phyloP scores from a whole-genome alignment of 2,329 filamentous ascomycete genomes.

The Stemphylium beticola region DNA sequence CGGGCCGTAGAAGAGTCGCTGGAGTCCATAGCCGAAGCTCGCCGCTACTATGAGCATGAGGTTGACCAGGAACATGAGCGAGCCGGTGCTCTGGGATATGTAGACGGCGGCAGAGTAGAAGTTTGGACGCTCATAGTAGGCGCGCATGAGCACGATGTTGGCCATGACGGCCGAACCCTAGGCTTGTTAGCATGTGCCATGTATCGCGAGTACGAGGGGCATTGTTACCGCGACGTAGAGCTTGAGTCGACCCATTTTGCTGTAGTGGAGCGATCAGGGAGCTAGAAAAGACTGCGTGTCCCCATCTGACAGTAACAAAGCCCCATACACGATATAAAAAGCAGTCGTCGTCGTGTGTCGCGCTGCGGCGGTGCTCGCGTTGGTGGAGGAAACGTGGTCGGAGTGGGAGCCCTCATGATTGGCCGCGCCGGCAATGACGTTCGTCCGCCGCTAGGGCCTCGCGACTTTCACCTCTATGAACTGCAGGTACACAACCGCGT shows the following conservation, averaged over 20 bases:
- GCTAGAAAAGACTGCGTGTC: conserved; percentile 15
- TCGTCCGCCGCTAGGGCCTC: conserved; percentile 1
- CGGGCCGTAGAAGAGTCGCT: conserved; percentile 87
- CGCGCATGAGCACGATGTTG: conserved; percentile 81
- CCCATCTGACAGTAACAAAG: conserved; percentile 19
- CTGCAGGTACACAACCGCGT: too few relatives aligned
- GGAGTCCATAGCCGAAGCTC: conserved; percentile 82
- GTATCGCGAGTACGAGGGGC: not conserved
- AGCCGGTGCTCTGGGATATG: conserved; percentile 94
- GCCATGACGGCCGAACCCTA: conserved; percentile 79
- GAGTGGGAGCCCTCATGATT: conserved; percentile 11
- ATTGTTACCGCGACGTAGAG: conserved; percentile 44
- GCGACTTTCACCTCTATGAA: too few relatives aligned
- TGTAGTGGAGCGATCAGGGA: conserved; percentile 9
- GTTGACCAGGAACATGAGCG: conserved; percentile 92
- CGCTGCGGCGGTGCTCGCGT: conserved; percentile 19
- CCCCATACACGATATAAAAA: conserved; percentile 19
- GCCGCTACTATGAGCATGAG: conserved; percentile 82
- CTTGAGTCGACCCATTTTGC: conserved; percentile 42
- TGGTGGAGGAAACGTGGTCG: conserved; percentile 18
- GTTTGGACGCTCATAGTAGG: conserved; percentile 93
- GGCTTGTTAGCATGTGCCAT: conserved; percentile 23
- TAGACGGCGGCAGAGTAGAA: conserved; percentile 99
- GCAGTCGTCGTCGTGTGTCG: conserved; percentile 16
- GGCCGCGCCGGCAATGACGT: conserved; percentile 9